Evolutionary conservation across 345 rosid genomes (phyloP).

Genomic region (Angophora floribunda): DNA sequence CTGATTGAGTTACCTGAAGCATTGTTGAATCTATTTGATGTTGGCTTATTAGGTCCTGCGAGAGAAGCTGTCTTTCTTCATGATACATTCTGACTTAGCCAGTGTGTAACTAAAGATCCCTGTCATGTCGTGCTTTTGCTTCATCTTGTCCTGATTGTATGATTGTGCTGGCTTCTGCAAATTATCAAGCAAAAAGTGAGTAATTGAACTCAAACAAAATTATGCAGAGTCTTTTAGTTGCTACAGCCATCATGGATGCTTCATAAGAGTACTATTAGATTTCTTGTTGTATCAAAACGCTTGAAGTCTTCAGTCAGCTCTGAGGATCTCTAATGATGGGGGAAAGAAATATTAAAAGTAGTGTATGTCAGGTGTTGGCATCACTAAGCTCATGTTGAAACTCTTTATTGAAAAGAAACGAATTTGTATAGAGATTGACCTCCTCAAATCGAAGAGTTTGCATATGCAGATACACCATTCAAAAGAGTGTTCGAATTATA

Average conservation of each 20-base stretch:
- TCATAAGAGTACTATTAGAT: background rate
- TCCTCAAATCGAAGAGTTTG: background rate
- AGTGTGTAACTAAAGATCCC: background rate
- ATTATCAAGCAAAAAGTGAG: background rate
- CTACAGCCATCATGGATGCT: background rate
- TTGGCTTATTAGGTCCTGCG: background rate
- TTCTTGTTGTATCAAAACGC: background rate
- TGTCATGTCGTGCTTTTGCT: background rate
- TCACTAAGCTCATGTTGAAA: background rate
- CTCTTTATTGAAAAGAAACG: background rate
- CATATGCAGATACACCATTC: background rate
- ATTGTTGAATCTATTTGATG: background rate
- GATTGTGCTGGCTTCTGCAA: background rate
- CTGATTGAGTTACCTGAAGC: background rate
- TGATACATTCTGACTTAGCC: background rate
- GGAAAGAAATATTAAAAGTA: background rate
- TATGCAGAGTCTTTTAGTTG: background rate
- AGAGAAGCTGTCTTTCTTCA: background rate
- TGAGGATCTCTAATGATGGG: background rate
- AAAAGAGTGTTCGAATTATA: background rate
- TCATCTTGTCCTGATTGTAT: background rate
- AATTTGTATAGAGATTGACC: background rate
- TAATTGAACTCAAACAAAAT: background rate
- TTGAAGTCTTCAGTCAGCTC: background rate
- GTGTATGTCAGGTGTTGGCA: background rate